A percentile compares a stretch with the other conserved stretches of the same genome.
phyloP scores from a whole-genome alignment of 1,139 yeast genomes.

The Blastobotrys arbuscula region DNA sequence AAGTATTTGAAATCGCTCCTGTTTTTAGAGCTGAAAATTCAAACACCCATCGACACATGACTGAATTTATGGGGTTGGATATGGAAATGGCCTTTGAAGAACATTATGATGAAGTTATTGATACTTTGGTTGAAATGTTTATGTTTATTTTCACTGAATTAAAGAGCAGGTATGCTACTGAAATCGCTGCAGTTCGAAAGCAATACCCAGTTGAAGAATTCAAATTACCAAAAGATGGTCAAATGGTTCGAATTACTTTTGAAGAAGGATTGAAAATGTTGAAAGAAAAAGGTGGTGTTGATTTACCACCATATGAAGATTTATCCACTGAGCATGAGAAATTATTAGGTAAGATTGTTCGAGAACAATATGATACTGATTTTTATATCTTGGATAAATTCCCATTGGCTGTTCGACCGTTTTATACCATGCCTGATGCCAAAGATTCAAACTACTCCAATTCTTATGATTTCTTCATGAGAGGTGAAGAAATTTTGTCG shows the following conservation, averaged over 20 bases:
- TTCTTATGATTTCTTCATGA: constrained; percentile 93
- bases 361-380: constrained; percentile 93
- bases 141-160: constrained; percentile 82
- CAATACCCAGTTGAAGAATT: constrained; percentile 98
- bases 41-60: constrained; percentile 98
- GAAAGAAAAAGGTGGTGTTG: constrained; percentile 65
- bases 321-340: constrained; percentile 92
- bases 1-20: constrained; percentile 93
- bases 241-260: constrained; percentile 86
- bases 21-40: constrained; percentile 99
- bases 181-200: constrained; percentile 83
- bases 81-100: constrained; percentile 98
- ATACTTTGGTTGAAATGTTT: constrained; percentile 76
- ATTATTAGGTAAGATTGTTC: constrained; percentile 82
- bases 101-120: constrained; percentile 93
- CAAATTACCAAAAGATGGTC: constrained; percentile 64
- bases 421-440: constrained; percentile 98
- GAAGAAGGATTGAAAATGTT: constrained; percentile 86
- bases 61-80: constrained; percentile 96
- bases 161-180: constrained; percentile 70
- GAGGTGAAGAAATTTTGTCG: constrained; percentile 97
- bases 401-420: constrained; percentile 95
- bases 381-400: constrained; percentile 96
- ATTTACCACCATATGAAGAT: constrained; percentile 82
- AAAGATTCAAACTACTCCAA: constrained; percentile 87